Conservation (phyloP, 2,329 filamentous ascomycete genomes). For the Neonectria ditissima region DNA sequence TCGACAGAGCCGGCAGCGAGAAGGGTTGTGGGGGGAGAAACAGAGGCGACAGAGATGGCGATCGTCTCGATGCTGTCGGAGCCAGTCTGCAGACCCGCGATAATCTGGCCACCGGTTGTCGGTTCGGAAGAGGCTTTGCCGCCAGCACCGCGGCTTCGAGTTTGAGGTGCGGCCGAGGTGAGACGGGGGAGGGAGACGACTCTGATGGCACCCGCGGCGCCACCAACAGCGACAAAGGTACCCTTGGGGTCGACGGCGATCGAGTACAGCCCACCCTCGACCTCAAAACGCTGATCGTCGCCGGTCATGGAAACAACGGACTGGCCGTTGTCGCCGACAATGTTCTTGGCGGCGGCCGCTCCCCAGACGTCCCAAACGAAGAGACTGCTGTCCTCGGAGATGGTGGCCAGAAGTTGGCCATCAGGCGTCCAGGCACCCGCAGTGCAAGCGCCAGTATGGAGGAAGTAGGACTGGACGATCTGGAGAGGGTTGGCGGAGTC, state of each 20-base stretch:
- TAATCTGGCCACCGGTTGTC: slow-evolving; percentile 68
- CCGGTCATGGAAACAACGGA: slow-evolving; percentile 82
- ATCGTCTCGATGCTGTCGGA: slow-evolving; percentile 81
- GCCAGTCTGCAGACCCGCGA: slow-evolving; percentile 86
- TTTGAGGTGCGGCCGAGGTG: slow-evolving; percentile 42
- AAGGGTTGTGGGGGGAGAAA: slow-evolving; percentile 63
- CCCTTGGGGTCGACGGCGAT: slow-evolving; percentile 85
- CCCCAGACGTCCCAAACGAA: slow-evolving; percentile 96
- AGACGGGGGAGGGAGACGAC: slow-evolving; percentile 84
- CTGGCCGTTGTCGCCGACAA: slow-evolving; percentile 65
- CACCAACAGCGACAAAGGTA: slow-evolving; percentile 85
- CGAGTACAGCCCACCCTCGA: slow-evolving; percentile 92
- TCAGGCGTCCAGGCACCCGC: slow-evolving; percentile 92
- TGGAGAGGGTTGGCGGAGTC: slow-evolving; percentile 72
- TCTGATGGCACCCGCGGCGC: slow-evolving; percentile 86
- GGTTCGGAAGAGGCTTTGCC: slow-evolving; percentile 53
- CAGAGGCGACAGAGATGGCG: slow-evolving; percentile 62
- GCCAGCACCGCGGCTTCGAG: slow-evolving; percentile 42
- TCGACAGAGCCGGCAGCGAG: slow-evolving; percentile 77
- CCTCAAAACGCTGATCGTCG: slow-evolving; percentile 88
- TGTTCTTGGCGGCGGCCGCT: slow-evolving; percentile 70
- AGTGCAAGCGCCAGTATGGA: slow-evolving; percentile 87
- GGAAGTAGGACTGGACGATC: slow-evolving; percentile 92
- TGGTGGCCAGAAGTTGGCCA: slow-evolving; percentile 86
- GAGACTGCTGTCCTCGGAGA: slow-evolving; percentile 87